phyloP scores from a whole-genome alignment of 768 basidiomycete genomes.

The Mycena polygramma region DNA sequence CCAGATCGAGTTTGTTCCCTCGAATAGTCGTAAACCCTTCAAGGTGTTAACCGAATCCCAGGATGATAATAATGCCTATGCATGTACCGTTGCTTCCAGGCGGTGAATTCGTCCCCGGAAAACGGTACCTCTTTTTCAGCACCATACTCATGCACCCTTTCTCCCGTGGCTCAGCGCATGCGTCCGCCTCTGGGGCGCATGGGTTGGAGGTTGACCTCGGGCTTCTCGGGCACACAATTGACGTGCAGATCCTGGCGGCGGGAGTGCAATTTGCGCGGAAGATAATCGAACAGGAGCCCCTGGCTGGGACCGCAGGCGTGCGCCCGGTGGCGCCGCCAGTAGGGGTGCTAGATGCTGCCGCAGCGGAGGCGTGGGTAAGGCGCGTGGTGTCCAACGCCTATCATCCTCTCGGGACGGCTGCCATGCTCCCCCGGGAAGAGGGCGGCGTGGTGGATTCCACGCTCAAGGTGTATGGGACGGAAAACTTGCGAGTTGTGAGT shows the following conservation, averaged over 20 bases:
- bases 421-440: constrained; percentile 53
- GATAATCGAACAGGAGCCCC: constrained; percentile 4
- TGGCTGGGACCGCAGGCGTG: constrained; percentile 37
- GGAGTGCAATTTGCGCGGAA: constrained; percentile 23
- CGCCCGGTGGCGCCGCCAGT: constrained; percentile 37
- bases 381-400: constrained; percentile 31
- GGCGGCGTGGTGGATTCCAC: constrained; percentile 54
- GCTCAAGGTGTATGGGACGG: constrained; percentile 49
- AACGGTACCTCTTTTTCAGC: constrained; percentile 6
- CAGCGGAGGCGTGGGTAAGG: constrained; percentile 42
- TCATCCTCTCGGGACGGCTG: constrained; percentile 43
- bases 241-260: constrained; percentile 20
- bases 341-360: constrained; percentile 38
- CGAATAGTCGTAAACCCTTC: background rate
- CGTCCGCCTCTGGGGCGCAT: background rate
- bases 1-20: constrained; percentile 11
- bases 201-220: background rate
- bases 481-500: constrained; percentile 41
- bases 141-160: constrained; percentile 4
- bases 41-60: no score
- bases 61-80: constrained; percentile 6
- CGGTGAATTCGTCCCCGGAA: background rate
- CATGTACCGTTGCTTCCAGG: constrained; percentile 1
- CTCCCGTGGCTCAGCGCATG: constrained; percentile 15
- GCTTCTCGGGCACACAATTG: constrained; percentile 17